These are phyloP conservation scores for Neurospora tetrasperma DNA, from an alignment of 495 filamentous ascomycete species.

Conservation along the genomic window DNA sequence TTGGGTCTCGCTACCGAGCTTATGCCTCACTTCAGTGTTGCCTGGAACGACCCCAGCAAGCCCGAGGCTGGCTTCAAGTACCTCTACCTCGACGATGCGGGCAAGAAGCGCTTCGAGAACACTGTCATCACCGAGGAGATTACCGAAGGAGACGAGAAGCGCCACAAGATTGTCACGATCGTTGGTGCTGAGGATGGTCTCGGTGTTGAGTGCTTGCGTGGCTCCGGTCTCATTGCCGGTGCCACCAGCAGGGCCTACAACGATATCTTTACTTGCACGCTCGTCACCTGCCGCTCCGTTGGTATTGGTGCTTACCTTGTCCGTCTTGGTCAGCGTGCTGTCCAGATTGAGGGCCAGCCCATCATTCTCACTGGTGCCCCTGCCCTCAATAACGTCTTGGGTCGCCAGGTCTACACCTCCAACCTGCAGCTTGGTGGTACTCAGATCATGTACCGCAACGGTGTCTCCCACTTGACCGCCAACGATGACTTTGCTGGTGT, in stretches of 20 bases:
- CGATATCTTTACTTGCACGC: slow-evolving; percentile 97
- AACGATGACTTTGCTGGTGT: slow-evolving; percentile 97
- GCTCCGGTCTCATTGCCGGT: slow-evolving; percentile 95
- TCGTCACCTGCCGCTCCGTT: slow-evolving; percentile 95
- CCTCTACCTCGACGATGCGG: slow-evolving; percentile 83
- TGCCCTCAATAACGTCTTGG: slow-evolving; percentile 95
- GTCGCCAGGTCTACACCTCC: slow-evolving; percentile 96
- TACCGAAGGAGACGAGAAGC: slow-evolving; percentile 75
- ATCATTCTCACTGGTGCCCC: slow-evolving; percentile 98
- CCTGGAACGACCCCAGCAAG: slow-evolving; percentile 79
- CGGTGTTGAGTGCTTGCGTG: slow-evolving; percentile 94
- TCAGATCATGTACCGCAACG: slow-evolving; percentile 99
- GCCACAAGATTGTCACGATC: slow-evolving; percentile 90
- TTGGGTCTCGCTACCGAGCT: slow-evolving; percentile 95
- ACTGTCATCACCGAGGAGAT: slow-evolving; percentile 85
- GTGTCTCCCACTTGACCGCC: slow-evolving; percentile 97
- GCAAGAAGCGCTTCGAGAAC: slow-evolving; percentile 81
- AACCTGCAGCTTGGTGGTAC: slow-evolving; percentile 98
- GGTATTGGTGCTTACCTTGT: slow-evolving; percentile 98
- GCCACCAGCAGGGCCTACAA: slow-evolving; percentile 95
- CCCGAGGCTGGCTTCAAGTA: slow-evolving; percentile 96
- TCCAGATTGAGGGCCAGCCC: slow-evolving; percentile 97
- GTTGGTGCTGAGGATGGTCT: slow-evolving; percentile 92
- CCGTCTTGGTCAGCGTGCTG: slow-evolving; percentile 91
- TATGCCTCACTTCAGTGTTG: slow-evolving; percentile 91